Conservation (phyloP, 108 stramenopile genomes). For the Nitzschia inconspicua region DNA sequence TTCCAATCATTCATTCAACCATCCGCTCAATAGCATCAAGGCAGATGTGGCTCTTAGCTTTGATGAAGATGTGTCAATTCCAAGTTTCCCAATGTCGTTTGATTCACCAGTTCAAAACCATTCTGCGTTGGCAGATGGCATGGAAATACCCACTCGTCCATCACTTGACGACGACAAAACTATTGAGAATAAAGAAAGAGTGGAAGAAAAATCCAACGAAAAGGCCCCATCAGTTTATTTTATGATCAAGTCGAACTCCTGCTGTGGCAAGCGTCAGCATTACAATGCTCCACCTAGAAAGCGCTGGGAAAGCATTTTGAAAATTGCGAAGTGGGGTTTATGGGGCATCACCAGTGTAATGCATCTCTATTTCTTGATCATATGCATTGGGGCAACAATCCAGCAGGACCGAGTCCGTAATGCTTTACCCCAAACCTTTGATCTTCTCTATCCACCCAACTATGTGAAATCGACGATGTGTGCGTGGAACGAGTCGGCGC, state of each 20-base stretch:
- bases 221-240: not conserved
- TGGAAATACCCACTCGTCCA: too few species aligned
- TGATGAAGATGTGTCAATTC: too few species aligned
- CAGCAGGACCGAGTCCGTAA: slow-evolving; percentile 23
- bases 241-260: not conserved
- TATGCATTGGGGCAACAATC: slow-evolving; percentile 39
- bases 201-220: too few species aligned
- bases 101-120: too few species aligned
- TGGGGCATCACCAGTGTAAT: not conserved
- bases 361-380: slow-evolving; percentile 36
- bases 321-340: not conserved
- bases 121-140: too few species aligned
- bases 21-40: too few species aligned
- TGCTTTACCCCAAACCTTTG: slow-evolving; percentile 8
- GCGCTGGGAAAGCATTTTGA: not conserved
- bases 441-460: slow-evolving; percentile 26
- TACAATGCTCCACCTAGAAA: not conserved
- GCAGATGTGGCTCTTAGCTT: too few species aligned
- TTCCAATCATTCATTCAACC: too few species aligned
- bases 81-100: too few species aligned
- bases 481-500: slow-evolving; percentile 33
- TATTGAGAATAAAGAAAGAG: too few species aligned
- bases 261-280: not conserved
- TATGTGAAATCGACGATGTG: slow-evolving; percentile 45
- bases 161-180: too few species aligned